A percentile compares a stretch with the other conserved stretches of the same genome.
These are phyloP conservation scores for Gracilaria domingensis DNA, from an alignment of 23 red algal genomes.

Conservation along the genomic window DNA sequence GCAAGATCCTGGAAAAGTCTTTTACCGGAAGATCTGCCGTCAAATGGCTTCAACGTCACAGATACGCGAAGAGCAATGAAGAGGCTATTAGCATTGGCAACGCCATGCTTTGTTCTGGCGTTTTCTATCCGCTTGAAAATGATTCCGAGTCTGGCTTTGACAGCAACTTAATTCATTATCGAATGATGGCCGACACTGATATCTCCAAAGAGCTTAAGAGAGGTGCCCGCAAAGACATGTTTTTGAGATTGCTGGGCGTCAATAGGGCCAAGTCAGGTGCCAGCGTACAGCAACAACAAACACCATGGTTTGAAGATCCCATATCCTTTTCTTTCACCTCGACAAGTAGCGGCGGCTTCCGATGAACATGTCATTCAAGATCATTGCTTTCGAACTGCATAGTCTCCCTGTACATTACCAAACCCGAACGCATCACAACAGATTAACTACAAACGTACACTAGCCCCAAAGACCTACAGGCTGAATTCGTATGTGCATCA, in stretches of 20 bases:
- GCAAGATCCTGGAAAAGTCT: constrained; percentile 47
- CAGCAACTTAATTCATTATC: constrained; percentile 29
- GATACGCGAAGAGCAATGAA: constrained; percentile 31
- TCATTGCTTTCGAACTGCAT: background rate
- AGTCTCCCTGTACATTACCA: constrained; percentile 7
- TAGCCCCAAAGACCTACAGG: background rate
- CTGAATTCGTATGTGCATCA: constrained; percentile 12
- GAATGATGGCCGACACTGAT: constrained; percentile 66
- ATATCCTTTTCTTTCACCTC: constrained; percentile 60
- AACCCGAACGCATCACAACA: background rate
- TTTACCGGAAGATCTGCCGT: constrained; percentile 39
- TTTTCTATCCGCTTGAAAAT: constrained; percentile 53
- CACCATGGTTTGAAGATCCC: constrained; percentile 58
- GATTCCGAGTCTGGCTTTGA: constrained; percentile 43
- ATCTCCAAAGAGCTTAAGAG: constrained; percentile 54
- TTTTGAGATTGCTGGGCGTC: constrained; percentile 53
- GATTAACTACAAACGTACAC: constrained; percentile 8
- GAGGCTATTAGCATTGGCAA: constrained; percentile 65
- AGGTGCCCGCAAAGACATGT: constrained; percentile 52
- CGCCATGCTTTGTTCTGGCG: constrained; percentile 56
- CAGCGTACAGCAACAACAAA: constrained; percentile 44
- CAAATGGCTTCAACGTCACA: constrained; percentile 47
- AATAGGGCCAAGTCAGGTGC: constrained; percentile 40
- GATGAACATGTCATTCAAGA: background rate
- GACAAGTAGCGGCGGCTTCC: constrained; percentile 23